phyloP scores from a whole-genome alignment of 1,284 basidiomycete genomes.

The Xerocomus nothofagi region DNA sequence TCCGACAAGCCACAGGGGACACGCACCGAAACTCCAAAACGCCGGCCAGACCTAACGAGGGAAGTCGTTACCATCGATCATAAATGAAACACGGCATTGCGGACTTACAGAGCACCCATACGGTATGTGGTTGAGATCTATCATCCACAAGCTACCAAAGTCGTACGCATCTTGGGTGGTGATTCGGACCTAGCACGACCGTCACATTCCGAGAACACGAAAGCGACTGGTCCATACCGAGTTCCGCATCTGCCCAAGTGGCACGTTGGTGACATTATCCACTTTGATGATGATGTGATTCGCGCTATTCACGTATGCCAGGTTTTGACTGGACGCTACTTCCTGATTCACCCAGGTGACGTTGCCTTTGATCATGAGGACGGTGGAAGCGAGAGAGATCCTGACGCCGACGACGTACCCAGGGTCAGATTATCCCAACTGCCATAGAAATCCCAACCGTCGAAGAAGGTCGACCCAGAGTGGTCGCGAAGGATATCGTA shows the following conservation, averaged over 20 bases:
- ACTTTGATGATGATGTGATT: constrained; percentile 60
- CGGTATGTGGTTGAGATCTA: constrained; percentile 62
- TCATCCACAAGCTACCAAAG: constrained; percentile 57
- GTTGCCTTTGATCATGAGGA: constrained; percentile 43
- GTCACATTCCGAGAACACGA: background rate
- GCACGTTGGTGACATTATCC: constrained; percentile 54
- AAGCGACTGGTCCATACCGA: constrained; percentile 38
- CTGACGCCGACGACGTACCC: constrained; percentile 33
- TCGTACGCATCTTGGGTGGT: constrained; percentile 48
- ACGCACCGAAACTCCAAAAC: constrained; percentile 47
- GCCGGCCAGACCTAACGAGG: constrained; percentile 48
- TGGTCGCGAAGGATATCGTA: constrained; percentile 40
- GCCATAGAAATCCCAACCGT: constrained; percentile 57
- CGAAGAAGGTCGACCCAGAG: constrained; percentile 48
- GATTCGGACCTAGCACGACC: constrained; percentile 45
- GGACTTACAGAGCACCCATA: constrained; percentile 62
- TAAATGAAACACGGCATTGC: constrained; percentile 9
- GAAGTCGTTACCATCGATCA: background rate
- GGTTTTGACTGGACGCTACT: constrained; percentile 45
- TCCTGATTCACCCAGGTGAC: constrained; percentile 47
- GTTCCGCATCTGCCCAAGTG: constrained; percentile 54
- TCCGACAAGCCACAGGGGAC: background rate
- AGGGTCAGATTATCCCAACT: constrained; percentile 52
- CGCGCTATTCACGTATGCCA: constrained; percentile 56
- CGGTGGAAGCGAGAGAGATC: constrained; percentile 1